Evolutionary conservation across 805 yeast species (phyloP).

Genomic region (Myxozyma nipponensis): DNA sequence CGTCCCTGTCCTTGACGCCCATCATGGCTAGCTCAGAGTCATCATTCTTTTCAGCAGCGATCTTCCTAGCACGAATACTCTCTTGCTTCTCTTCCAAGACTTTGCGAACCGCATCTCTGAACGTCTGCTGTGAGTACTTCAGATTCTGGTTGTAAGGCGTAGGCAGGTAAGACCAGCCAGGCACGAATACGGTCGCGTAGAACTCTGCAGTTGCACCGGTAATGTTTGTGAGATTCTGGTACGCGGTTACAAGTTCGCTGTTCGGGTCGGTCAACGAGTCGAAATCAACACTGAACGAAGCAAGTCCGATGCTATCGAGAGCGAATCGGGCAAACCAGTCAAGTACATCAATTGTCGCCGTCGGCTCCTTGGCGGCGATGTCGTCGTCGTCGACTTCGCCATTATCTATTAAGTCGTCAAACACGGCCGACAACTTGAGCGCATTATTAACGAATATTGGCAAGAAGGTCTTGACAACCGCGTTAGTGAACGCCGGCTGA

Average conservation of each 20-base stretch:
- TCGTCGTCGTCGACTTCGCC: conserved; percentile 4
- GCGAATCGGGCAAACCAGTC: conserved; percentile 15
- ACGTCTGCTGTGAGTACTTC: conserved; percentile 1
- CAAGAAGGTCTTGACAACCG: conserved; percentile 14
- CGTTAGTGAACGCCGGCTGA: conserved; percentile 16
- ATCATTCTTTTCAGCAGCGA: not conserved
- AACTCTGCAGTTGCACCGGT: not conserved
- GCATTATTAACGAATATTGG: conserved; percentile 13
- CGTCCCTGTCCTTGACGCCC: conserved; percentile 14
- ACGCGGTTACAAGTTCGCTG: conserved; percentile 11
- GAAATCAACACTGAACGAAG: conserved; percentile 17
- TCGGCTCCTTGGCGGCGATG: no score
- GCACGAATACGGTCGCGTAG: conserved; percentile 7
- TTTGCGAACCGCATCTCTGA: not conserved
- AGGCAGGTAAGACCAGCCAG: conserved; percentile 19
- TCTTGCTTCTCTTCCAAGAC: conserved; percentile 1
- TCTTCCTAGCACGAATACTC: not conserved
- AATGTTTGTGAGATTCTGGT: conserved; percentile 3
- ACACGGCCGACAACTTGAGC: not conserved
- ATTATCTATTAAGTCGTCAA: conserved; percentile 3
- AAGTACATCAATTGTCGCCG: conserved; percentile 3
- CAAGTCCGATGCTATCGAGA: conserved; percentile 18
- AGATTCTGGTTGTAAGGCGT: conserved; percentile 2
- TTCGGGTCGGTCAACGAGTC: conserved; percentile 13
- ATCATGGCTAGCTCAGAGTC: not conserved